Evolutionary conservation across 2,329 filamentous ascomycete genomes (phyloP).

Genomic region (Trichoderma atrobrunneum): DNA sequence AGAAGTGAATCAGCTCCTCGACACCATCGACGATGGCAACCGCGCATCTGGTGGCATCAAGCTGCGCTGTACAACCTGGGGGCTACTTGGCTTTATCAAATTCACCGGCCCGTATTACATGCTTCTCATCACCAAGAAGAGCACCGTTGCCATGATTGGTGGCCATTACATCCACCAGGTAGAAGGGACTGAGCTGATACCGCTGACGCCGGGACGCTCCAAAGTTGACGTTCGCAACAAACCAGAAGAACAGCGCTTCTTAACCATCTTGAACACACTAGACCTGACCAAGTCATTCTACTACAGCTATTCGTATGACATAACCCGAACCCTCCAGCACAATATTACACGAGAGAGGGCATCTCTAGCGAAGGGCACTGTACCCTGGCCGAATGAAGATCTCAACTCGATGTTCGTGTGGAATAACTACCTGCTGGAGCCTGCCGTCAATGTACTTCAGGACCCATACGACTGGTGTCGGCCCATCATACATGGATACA

Average conservation of each 20-base stretch:
- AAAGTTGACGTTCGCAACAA: conserved; percentile 76
- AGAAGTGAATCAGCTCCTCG: conserved; percentile 90
- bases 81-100: conserved; percentile 87
- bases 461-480: conserved; percentile 94
- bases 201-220: conserved; percentile 73
- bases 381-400: conserved; percentile 58
- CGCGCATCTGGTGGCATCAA: conserved; percentile 85
- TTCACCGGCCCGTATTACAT: conserved; percentile 98
- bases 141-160: conserved; percentile 91
- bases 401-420: conserved; percentile 97
- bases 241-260: conserved; percentile 78
- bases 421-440: conserved; percentile 86
- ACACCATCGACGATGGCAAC: conserved; percentile 94
- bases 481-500: conserved; percentile 92
- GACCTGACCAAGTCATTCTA: conserved; percentile 92
- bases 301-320: conserved; percentile 97
- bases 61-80: conserved; percentile 88
- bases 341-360: conserved; percentile 82
- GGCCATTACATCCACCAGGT: conserved; percentile 96
- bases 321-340: conserved; percentile 86
- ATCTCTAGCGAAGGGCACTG: conserved; percentile 62
- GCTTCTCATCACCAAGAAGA: conserved; percentile 93
- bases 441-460: conserved; percentile 66
- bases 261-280: conserved; percentile 84
- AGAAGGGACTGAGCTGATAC: conserved; percentile 87